Evolutionary conservation across 2,329 filamentous ascomycete species (phyloP), one percentile per base, ranked within the genome.

Genomic region (Coniochaeta ligniaria): DNA sequence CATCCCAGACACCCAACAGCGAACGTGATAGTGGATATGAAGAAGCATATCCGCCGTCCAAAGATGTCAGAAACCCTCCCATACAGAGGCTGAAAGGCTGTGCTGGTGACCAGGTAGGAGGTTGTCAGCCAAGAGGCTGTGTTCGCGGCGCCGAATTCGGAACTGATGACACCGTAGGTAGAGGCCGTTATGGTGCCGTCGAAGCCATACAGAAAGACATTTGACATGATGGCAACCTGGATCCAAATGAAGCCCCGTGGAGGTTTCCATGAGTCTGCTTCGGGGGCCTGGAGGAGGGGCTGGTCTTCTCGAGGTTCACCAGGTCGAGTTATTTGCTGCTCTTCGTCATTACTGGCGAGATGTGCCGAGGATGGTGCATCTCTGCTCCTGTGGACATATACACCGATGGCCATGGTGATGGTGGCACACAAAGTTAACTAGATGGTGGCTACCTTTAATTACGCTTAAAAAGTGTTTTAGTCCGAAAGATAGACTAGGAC

Each of bases 61-160:
- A 90, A 82, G 6, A 88, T 86, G 68, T 92, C 88, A 0, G 87
- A 90, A 3, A 91, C 76, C 1, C 88, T 82, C 1, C 88, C 88
- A 66, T 89, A 90, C 0, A 92, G 77, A 0, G 88, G 88, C 69
- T 91, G 86, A 59, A 91, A 88, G 1, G 87, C 86, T 1, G 88
- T 90, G 6, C 83, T 86, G 0, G 88, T 90, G 61, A 91, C 77
- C 24, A 91, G 78, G 67, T 91, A 91, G 0, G 87, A 84, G 0
- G 88, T 92, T 1, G 87, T 89, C 24, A 91, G 75, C 89, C 89
- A 92, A 0, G 88, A 90, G 1, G 89, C 88, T 12, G 85, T 84
- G 68, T 91, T 90, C 12, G 87, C 86, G 3, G 88, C 83, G 63
- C 84, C 78, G 68, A 91, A 91, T 65, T 90, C 83, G n/a, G 87